phyloP scores from a whole-genome alignment of 1,284 basidiomycete species.

The Amylostereum areolatum region DNA sequence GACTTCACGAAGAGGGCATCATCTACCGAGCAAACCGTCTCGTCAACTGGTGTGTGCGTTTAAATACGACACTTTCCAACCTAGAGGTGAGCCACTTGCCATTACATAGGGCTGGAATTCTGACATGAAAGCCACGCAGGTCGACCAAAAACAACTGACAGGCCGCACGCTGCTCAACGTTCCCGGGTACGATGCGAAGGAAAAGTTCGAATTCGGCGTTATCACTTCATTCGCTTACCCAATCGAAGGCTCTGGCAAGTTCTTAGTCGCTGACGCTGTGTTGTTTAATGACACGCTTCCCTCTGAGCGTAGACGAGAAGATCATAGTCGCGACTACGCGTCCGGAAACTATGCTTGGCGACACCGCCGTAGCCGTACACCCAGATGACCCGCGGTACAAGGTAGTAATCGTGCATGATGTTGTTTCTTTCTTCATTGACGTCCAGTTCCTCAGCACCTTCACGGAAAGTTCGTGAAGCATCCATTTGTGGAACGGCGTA shows the following conservation, averaged over 20 bases:
- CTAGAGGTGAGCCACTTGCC: constrained; percentile 58
- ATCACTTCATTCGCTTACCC: constrained; percentile 95
- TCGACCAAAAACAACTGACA: constrained; percentile 90
- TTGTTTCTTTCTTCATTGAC: not conserved
- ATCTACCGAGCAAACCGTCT: constrained; percentile 96
- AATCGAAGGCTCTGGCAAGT: constrained; percentile 75
- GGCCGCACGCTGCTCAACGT: constrained; percentile 88
- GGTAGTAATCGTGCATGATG: constrained; percentile 8
- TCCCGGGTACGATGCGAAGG: constrained; percentile 91
- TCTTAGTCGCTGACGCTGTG: not conserved
- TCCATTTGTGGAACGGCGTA: constrained; percentile 84
- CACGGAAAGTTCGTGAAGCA: constrained; percentile 92
- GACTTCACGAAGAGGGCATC: constrained; percentile 88
- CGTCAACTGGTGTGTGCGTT: constrained; percentile 96
- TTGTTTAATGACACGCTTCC: not conserved
- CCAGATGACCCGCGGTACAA: constrained; percentile 92
- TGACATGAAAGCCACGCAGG: constrained; percentile 35
- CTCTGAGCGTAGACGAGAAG: constrained; percentile 62
- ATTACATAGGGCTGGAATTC: not conserved
- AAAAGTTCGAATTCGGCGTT: constrained; percentile 96
- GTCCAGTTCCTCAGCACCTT: constrained; percentile 49
- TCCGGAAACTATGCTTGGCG: constrained; percentile 98
- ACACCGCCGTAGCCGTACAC: constrained; percentile 96
- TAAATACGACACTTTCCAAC: constrained; percentile 97
- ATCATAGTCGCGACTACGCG: constrained; percentile 96